A percentile compares a stretch with the other conserved stretches of the same genome.
Evolutionary conservation across 306 rosid genomes (phyloP).

Genomic region (Cucumis melo): DNA sequence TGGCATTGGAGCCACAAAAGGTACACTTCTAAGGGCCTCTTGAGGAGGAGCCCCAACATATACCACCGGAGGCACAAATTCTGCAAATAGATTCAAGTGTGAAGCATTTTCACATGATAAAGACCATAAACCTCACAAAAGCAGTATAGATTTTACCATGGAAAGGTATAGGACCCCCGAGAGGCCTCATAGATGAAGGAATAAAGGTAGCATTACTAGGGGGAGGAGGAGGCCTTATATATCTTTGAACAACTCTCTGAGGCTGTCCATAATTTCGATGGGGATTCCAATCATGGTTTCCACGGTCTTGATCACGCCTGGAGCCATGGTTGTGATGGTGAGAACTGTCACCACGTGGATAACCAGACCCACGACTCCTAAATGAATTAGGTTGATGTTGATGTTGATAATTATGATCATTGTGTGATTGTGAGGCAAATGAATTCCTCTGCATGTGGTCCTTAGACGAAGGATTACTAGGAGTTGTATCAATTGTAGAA

Average conservation of each 20-base stretch:
- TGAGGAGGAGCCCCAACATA: slow-evolving; percentile 31
- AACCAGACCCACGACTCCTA: slow-evolving; percentile 42
- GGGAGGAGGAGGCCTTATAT: slow-evolving; percentile 36
- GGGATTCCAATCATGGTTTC: slow-evolving; percentile 61
- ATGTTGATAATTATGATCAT: slow-evolving; percentile 36
- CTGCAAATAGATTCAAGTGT: slow-evolving; percentile 26
- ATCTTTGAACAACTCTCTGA: slow-evolving; percentile 36
- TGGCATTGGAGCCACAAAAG: slow-evolving; percentile 37
- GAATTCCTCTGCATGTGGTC: slow-evolving; percentile 44
- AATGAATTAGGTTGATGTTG: slow-evolving; percentile 42
- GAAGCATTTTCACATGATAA: slow-evolving; percentile 3
- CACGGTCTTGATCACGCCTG: slow-evolving; percentile 73
- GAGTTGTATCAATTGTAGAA: slow-evolving; percentile 22
- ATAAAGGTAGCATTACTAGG: slow-evolving; percentile 34
- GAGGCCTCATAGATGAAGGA: slow-evolving; percentile 31
- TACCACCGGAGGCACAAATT: slow-evolving; percentile 27
- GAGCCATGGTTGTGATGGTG: slow-evolving; percentile 42
- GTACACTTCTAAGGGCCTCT: slow-evolving; percentile 34
- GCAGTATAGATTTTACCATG: slow-evolving; percentile 35
- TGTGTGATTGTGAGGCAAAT: slow-evolving; percentile 29
- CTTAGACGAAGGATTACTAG: slow-evolving; percentile 29
- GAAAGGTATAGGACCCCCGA: slow-evolving; percentile 33
- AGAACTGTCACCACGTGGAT: slow-evolving; percentile 60
- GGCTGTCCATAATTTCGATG: slow-evolving; percentile 37
- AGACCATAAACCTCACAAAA: neutral